Base-by-base conservation (phyloP, 208 protist genomes). In the Balamuthia mandrillaris region DNA sequence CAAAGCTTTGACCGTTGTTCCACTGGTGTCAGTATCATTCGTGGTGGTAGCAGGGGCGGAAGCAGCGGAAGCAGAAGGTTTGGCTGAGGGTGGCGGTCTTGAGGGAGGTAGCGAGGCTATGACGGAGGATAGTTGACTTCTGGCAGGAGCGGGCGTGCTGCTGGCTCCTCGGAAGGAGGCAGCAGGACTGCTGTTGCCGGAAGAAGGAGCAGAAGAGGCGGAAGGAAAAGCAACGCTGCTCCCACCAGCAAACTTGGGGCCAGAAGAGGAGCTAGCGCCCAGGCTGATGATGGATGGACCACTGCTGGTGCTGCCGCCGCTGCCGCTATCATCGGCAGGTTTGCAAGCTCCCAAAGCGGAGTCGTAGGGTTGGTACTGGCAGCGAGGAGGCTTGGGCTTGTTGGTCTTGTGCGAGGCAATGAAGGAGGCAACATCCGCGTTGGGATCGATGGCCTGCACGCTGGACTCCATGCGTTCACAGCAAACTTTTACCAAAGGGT, bases 351-450 rank as follows among this genome's bases (percentile, higher is more conserved):
- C 68, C 42, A 77, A 47, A 7, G 12, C 45, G 14, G 68, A 77
- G 39, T 77, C 68, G 45, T 77, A 77, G 68, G 68, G 18, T 31
- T 77, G 44, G 45, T 77, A 77, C 27, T 77, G 44, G 45, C 44
- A 58, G 45, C 68, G 68, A 7, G 68, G 42, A 2, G 68, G 68
- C n/a, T 41, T 41, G 10, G 68, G 49, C 68, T 77, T 77, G 37
- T 47, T 12, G 18, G 68, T 77, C 68, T 77, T 77, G 45, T 54
- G 49, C 44, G 1, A 24, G 10, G 68, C 29, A 3, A 77, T 77
- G 42, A 77, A 77, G 9, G 27, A 41, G 27, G 44, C 44, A 10
- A 77, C 68, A 35, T 77, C 68, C 7, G 18, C 33, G 45, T 77
- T 47, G 9, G 27, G 16, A 39, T 77, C 56, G 68, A 77, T 54